Evolutionary conservation across 106 monocot genomes (phyloP).

Genomic region (Cymbidium sinense): DNA sequence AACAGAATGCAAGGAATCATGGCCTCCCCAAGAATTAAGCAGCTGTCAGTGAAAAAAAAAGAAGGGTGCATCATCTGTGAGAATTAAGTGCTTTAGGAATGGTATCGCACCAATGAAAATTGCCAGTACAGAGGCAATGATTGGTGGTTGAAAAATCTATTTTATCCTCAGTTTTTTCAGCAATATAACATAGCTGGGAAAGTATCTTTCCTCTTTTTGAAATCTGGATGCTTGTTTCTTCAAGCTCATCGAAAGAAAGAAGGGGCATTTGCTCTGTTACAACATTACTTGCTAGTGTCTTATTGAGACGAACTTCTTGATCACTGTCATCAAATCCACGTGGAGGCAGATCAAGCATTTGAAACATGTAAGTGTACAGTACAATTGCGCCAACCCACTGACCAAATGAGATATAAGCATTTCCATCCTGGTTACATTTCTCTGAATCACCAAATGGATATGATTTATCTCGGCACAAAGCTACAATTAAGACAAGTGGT

Average conservation of each 20-base stretch:
- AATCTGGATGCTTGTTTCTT: conserved; percentile 16
- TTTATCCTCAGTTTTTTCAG: no score
- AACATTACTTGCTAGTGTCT: conserved; percentile 14
- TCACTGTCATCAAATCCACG: conserved; percentile 54
- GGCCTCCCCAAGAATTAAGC: no score
- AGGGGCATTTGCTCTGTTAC: conserved; percentile 55
- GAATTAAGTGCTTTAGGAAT: no score
- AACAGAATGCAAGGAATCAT: no score
- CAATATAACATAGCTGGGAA: no score
- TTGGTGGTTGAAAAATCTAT: no score
- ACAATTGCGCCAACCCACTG: conserved; percentile 96
- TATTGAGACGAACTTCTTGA: conserved; percentile 52
- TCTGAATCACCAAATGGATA: conserved; percentile 66
- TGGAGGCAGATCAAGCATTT: conserved; percentile 87
- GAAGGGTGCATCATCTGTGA: no score
- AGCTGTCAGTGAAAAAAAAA: no score
- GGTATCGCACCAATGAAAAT: no score
- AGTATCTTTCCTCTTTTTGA: conserved; percentile 46
- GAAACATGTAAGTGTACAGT: conserved; percentile 92
- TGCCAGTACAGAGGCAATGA: no score
- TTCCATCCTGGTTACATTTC: conserved; percentile 68
- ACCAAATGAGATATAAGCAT: conserved; percentile 79
- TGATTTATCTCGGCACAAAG: conserved; percentile 60
- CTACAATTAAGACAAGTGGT: conserved; percentile 75
- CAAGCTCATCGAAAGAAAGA: conserved; percentile 26